A percentile compares a stretch with the other conserved stretches of the same genome.
Evolutionary conservation across 805 yeast genomes (phyloP).

Genomic region (Limtongia smithiae): DNA sequence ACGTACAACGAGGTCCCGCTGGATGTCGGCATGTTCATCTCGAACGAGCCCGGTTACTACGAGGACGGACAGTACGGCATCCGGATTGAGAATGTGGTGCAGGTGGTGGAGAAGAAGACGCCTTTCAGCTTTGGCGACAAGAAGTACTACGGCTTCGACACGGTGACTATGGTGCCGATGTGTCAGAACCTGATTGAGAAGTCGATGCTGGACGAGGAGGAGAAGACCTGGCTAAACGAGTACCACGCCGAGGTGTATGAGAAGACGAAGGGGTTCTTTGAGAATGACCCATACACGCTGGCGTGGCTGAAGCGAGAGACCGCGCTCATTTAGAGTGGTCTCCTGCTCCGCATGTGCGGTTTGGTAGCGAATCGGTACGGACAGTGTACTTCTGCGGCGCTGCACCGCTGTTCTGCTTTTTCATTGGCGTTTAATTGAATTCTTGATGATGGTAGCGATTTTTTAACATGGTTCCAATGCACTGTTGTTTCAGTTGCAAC

Average conservation of each 20-base stretch:
- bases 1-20: slow-evolving; percentile 49
- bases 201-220: slow-evolving; percentile 54
- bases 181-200: slow-evolving; percentile 70
- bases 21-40: slow-evolving; percentile 66
- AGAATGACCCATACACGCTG: slow-evolving; percentile 57
- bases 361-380: no score
- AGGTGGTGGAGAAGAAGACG: slow-evolving; percentile 47
- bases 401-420: no score
- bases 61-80: slow-evolving; percentile 87
- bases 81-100: slow-evolving; percentile 80
- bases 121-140: slow-evolving; percentile 51
- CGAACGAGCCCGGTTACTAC: slow-evolving; percentile 95
- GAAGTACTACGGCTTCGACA: slow-evolving; percentile 67
- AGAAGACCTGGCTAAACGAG: slow-evolving; percentile 61
- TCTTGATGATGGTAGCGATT: no score
- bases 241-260: slow-evolving; percentile 61
- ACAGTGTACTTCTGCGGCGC: no score
- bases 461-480: no score
- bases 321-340: slow-evolving; percentile 1
- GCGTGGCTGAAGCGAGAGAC: slow-evolving; percentile 74
- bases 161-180: slow-evolving; percentile 80
- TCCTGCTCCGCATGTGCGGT: no score
- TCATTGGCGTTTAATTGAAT: no score
- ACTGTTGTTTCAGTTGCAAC: no score
- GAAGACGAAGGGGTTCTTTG: slow-evolving; percentile 49